Evolutionary conservation across 805 yeast genomes (phyloP).

Genomic region (Torulaspora delbrueckii): DNA sequence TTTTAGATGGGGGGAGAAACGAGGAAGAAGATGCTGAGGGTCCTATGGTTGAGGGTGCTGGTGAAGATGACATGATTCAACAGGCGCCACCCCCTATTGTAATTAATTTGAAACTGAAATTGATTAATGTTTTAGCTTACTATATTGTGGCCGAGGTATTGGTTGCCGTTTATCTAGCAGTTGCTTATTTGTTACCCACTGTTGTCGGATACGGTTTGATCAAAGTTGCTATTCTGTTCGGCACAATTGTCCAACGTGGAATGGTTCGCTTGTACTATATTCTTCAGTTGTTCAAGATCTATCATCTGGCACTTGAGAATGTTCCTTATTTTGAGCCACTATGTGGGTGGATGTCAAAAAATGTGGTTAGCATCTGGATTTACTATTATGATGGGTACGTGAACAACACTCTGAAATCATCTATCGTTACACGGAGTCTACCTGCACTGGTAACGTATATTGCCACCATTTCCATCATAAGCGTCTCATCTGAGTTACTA

Average conservation of each 20-base stretch:
- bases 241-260: conserved; percentile 14
- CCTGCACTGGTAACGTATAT: conserved; percentile 30
- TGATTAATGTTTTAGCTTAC: conserved; percentile 24
- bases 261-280: conserved; percentile 10
- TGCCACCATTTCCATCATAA: conserved; percentile 24
- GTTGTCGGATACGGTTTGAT: conserved; percentile 38
- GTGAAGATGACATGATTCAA: conserved; percentile 13
- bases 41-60: conserved; percentile 8
- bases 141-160: conserved; percentile 29
- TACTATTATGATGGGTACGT: conserved; percentile 20
- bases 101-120: conserved; percentile 24
- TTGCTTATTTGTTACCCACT: conserved; percentile 47
- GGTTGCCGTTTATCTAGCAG: conserved; percentile 37
- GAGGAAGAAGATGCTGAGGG: conserved; percentile 18
- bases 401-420: conserved; percentile 18
- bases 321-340: conserved; percentile 5
- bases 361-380: conserved; percentile 9
- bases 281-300: conserved; percentile 5
- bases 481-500: conserved; percentile 23
- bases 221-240: conserved; percentile 16
- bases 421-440: conserved; percentile 24
- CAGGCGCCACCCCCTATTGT: conserved; percentile 28
- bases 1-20: not conserved
- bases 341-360: conserved; percentile 15
- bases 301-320: conserved; percentile 3